These are phyloP conservation scores for Exophiala sideris DNA, from an alignment of 2,329 filamentous ascomycete genomes.

Conservation along the genomic window DNA sequence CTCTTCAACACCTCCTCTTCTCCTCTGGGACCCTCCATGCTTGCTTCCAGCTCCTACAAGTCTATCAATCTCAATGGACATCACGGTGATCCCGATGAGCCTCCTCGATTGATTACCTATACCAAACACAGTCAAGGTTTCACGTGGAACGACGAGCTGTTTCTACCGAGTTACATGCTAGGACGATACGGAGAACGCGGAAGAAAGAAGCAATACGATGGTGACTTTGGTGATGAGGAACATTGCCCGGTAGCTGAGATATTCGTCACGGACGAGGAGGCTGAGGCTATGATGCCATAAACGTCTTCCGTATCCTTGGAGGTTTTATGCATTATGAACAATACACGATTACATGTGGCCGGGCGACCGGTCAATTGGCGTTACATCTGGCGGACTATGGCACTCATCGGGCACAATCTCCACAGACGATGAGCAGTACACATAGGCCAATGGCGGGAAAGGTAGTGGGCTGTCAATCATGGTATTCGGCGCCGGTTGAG, in stretches of 20 bases:
- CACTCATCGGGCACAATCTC: not conserved
- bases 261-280: constrained; percentile 31
- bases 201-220: constrained; percentile 27
- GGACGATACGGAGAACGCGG: constrained; percentile 26
- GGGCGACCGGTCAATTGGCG: not conserved
- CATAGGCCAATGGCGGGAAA: not conserved
- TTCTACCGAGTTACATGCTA: constrained; percentile 29
- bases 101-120: constrained; percentile 28
- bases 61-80: constrained; percentile 29
- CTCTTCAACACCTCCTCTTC: constrained; percentile 18
- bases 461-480: not conserved
- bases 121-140: constrained; percentile 30
- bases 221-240: constrained; percentile 28
- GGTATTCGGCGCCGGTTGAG: not conserved
- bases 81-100: constrained; percentile 27
- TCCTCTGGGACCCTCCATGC: constrained; percentile 29
- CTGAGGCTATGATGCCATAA: constrained; percentile 25
- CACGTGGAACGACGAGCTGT: constrained; percentile 31
- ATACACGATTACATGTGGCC: not conserved
- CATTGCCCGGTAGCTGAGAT: constrained; percentile 29
- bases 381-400: not conserved
- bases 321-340: not conserved
- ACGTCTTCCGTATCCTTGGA: not conserved
- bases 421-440: not conserved
- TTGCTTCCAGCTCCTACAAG: constrained; percentile 29